Conservation (phyloP, 2,329 filamentous ascomycete genomes). For the Neofusicoccum sp. region DNA sequence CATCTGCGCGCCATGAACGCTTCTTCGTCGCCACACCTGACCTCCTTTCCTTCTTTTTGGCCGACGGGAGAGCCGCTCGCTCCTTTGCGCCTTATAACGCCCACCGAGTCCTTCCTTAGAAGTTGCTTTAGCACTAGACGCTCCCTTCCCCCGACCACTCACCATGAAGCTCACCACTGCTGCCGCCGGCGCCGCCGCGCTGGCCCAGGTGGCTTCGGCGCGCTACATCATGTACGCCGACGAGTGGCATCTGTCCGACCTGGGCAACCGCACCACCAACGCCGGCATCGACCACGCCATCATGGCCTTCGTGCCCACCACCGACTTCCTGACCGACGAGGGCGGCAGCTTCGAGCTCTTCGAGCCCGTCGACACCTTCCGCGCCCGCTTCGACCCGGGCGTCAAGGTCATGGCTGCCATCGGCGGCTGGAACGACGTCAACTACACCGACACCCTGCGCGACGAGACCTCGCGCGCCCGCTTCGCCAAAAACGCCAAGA, state of each 20-base stretch:
- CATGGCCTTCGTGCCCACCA: constrained; percentile 39
- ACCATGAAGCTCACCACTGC: constrained; percentile 8
- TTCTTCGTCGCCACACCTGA: too few relatives aligned
- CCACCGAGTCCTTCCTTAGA: too few relatives aligned
- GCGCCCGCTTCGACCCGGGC: constrained; percentile 51
- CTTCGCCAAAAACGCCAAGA: constrained; percentile 64
- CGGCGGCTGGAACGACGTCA: constrained; percentile 70
- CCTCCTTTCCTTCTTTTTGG: too few relatives aligned
- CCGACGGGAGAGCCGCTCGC: too few relatives aligned
- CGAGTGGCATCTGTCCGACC: constrained; percentile 5
- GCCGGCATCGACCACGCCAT: constrained; percentile 38
- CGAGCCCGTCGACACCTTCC: constrained; percentile 51
- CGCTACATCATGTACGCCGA: constrained; percentile 18
- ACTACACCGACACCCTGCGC: constrained; percentile 6
- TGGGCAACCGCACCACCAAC: constrained; percentile 16
- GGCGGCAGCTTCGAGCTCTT: constrained; percentile 53
- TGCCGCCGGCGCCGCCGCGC: background rate
- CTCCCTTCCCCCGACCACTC: background rate
- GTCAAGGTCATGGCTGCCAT: constrained; percentile 69
- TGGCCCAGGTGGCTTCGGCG: constrained; percentile 3
- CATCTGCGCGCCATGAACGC: background rate
- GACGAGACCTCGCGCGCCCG: constrained; percentile 47
- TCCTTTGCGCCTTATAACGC: too few relatives aligned
- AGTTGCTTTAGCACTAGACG: too few relatives aligned
- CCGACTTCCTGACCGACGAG: constrained; percentile 28